phyloP scores from a whole-genome alignment of 2,329 filamentous ascomycete genomes.

The Aspergillus spinulosporus region DNA sequence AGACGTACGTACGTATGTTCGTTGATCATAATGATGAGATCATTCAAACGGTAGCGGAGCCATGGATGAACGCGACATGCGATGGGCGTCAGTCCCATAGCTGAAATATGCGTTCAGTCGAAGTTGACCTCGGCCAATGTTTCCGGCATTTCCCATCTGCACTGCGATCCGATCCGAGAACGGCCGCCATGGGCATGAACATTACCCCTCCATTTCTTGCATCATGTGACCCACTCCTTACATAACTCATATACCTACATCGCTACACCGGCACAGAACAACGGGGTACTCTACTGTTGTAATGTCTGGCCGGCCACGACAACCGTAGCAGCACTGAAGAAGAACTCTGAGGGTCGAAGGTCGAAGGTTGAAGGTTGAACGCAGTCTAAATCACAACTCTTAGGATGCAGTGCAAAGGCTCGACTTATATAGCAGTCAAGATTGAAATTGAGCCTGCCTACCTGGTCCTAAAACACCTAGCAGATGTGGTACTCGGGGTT shows the following conservation, averaged over 20 bases:
- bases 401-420: background rate
- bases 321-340: background rate
- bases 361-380: background rate
- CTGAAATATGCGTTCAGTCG: background rate
- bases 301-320: background rate
- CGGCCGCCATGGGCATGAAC: background rate
- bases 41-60: background rate
- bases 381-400: background rate
- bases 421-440: background rate
- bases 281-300: background rate
- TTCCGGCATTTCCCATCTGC: background rate
- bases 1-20: background rate
- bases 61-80: background rate
- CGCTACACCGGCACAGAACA: background rate
- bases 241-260: background rate
- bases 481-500: background rate
- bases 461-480: background rate
- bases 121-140: background rate
- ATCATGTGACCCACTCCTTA: background rate
- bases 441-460: background rate
- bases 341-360: background rate
- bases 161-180: background rate
- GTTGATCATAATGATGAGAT: background rate
- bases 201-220: background rate
- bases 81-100: background rate